Conservation (phyloP, 2,329 filamentous ascomycete genomes). For the Cadophora sp. region DNA sequence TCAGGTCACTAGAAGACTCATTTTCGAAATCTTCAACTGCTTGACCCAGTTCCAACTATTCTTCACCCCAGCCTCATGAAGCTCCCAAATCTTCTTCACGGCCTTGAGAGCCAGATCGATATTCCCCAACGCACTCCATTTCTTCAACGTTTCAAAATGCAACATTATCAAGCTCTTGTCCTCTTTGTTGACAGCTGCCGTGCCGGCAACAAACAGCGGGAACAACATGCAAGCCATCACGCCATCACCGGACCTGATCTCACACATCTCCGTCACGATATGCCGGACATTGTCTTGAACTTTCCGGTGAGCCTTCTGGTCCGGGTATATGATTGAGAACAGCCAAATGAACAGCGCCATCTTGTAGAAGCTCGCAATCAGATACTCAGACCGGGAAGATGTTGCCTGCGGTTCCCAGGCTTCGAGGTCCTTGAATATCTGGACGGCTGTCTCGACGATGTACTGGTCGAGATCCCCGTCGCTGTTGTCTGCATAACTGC, state of each 20-base stretch:
- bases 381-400: conserved; percentile 13
- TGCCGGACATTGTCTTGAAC: conserved; percentile 27
- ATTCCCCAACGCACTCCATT: conserved; percentile 37
- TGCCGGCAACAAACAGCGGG: conserved; percentile 36
- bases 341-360: conserved; percentile 37
- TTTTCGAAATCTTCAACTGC: conserved; percentile 26
- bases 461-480: conserved; percentile 10
- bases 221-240: conserved; percentile 37
- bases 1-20: conserved; percentile 34
- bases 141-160: conserved; percentile 31
- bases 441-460: conserved; percentile 23
- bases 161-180: background rate
- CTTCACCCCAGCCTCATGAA: conserved; percentile 24
- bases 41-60: conserved; percentile 37
- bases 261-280: conserved; percentile 25
- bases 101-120: conserved; percentile 29
- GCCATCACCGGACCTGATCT: conserved; percentile 30
- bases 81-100: conserved; percentile 34
- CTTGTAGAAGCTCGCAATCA: conserved; percentile 30
- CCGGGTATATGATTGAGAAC: conserved; percentile 32
- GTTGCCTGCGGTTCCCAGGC: conserved; percentile 26
- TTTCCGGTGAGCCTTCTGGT: conserved; percentile 17
- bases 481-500: conserved; percentile 23
- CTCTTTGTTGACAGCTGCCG: background rate
- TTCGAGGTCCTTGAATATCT: conserved; percentile 33